phyloP scores from a whole-genome alignment of 2,329 filamentous ascomycete genomes.

The Pseudogymnoascus sp. region DNA sequence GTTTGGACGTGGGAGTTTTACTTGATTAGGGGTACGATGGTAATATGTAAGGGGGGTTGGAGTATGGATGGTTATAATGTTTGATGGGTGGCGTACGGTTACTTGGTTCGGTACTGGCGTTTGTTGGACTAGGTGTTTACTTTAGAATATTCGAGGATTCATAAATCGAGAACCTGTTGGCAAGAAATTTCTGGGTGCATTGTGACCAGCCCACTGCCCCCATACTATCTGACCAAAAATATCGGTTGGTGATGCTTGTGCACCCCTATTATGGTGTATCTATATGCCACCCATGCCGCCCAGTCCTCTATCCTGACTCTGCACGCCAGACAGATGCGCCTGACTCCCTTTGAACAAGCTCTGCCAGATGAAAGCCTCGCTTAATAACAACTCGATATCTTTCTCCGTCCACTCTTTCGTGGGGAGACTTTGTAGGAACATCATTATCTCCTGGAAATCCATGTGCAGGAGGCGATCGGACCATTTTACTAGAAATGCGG shows the following conservation, averaged over 20 bases:
- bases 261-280: neutral
- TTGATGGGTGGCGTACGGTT: neutral
- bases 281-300: constrained; percentile 7
- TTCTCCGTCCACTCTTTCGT: constrained; percentile 96
- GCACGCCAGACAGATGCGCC: constrained; percentile 65
- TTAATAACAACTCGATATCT: constrained; percentile 90
- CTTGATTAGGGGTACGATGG: neutral
- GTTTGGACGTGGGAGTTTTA: constrained; percentile 50
- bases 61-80: neutral
- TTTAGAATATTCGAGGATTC: constrained; percentile 27
- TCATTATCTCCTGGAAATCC: constrained; percentile 99
- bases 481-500: constrained; percentile 97
- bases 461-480: constrained; percentile 89
- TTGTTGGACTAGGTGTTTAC: neutral
- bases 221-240: constrained; percentile 5
- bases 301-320: neutral
- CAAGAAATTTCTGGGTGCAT: constrained; percentile 7
- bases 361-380: constrained; percentile 98
- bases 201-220: constrained; percentile 7
- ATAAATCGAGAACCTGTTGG: neutral
- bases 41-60: neutral
- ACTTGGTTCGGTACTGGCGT: neutral
- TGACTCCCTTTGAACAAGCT: constrained; percentile 91
- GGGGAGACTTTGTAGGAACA: constrained; percentile 93
- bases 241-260: neutral